Evolutionary conservation across 768 basidiomycete species (phyloP).

Genomic region (Mycena vitilis): DNA sequence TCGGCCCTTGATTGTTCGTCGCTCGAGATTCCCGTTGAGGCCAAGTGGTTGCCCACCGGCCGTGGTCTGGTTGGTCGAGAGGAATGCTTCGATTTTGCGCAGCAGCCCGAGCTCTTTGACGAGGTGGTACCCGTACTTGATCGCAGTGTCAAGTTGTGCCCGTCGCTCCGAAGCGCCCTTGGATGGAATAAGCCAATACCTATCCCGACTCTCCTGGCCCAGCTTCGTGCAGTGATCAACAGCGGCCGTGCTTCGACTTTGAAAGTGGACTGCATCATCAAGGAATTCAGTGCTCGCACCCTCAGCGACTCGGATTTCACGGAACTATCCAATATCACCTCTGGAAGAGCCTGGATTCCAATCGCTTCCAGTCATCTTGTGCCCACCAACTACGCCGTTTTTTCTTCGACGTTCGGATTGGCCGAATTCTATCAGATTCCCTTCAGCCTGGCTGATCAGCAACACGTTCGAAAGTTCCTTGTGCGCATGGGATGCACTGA

Average conservation of each 20-base stretch:
- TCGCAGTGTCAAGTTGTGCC: conserved; percentile 37
- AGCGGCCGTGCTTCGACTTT: conserved; percentile 26
- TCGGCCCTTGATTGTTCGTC: conserved; percentile 35
- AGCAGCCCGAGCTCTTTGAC: conserved; percentile 50
- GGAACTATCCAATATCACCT: conserved; percentile 20
- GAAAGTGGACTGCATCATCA: conserved; percentile 34
- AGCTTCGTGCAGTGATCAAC: conserved; percentile 42
- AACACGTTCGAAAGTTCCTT: conserved; percentile 38
- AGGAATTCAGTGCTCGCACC: conserved; percentile 29
- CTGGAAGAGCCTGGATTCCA: conserved; percentile 33
- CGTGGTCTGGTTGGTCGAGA: conserved; percentile 45
- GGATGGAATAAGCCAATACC: conserved; percentile 55
- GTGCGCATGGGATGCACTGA: conserved; percentile 53
- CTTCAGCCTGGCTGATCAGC: conserved; percentile 28
- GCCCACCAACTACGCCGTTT: conserved; percentile 43
- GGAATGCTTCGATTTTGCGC: conserved; percentile 46
- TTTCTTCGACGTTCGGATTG: conserved; percentile 34
- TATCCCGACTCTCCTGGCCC: conserved; percentile 44
- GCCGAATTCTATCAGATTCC: conserved; percentile 39
- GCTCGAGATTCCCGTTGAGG: conserved; percentile 28
- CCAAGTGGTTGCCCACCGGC: conserved; percentile 54
- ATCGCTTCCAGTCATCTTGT: conserved; percentile 38
- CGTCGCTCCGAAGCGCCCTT: conserved; percentile 46
- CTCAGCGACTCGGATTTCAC: conserved; percentile 27
- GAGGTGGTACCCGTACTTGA: conserved; percentile 51